Evolutionary conservation across 2,329 filamentous ascomycete species (phyloP), one percentile per base, ranked within the genome.

Genomic region (Arthrinium phaeospermum): DNA sequence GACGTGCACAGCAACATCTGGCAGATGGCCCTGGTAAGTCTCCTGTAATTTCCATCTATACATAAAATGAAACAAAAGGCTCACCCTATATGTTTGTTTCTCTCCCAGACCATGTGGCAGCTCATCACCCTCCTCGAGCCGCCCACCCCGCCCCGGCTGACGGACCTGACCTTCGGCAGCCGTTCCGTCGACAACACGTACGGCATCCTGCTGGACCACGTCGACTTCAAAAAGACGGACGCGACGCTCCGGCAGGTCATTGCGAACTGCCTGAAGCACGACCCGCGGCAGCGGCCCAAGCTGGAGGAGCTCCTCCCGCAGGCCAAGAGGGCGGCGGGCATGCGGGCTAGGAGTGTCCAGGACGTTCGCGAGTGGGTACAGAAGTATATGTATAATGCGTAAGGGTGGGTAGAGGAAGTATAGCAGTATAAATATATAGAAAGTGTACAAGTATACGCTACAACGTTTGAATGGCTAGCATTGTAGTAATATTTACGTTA

Each of bases 51-150:
- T 61, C n/a, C n/a, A 16, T 34, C 13, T 10, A 8, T 41, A 41
- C 37, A 10, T 41, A 30, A 2, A 30, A 30, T 30, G 27, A 30
- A 30, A 30, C 27, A 30, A 10, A 41, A 41, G 2, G 19, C 46
- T 19, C 19, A 30, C 27, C 27, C 27, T 30, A 30, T 30, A 47
- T 8, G 1, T 7, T 19, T 47, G 13, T 7, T 37, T 37, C 37
- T 1, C 5, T 41, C n/a, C n/a, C 37, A 68, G 64, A 27, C 14
- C 27, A 69, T 69, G 68, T 69, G 68, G 68, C 68, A 69, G 22
- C 45, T 69, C 19, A 69, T 69, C 46, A 69, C 46, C 3, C 12
- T 7, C 8, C 0, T 1, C 6, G 16, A 41, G 10, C 8, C 19
- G 1, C 68, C 45, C 5, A 1, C 1, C 7, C 16, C 30, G 47